phyloP scores from a whole-genome alignment of 2,329 filamentous ascomycete species.

The Biscogniauxia mediterranea region DNA sequence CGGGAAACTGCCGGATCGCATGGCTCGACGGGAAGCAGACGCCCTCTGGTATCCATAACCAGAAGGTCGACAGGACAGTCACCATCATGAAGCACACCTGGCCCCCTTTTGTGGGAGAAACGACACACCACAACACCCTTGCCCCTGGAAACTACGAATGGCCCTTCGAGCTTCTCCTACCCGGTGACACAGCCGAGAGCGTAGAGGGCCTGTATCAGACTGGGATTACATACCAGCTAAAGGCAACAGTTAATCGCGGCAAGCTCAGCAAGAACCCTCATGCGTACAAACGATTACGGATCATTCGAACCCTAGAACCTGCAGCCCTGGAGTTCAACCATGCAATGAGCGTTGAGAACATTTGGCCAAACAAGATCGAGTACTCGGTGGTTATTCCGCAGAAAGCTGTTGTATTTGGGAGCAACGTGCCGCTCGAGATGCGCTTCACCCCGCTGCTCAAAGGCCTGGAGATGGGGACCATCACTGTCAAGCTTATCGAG shows the following conservation, averaged over 20 bases:
- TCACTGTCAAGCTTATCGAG: constrained; percentile 79
- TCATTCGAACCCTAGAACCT: constrained; percentile 75
- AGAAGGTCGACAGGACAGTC: constrained; percentile 57
- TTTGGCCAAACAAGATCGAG: constrained; percentile 96
- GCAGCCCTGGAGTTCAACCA: constrained; percentile 77
- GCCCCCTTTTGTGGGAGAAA: constrained; percentile 61
- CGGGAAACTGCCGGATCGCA: constrained; percentile 67
- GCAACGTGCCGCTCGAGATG: constrained; percentile 80
- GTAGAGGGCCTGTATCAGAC: constrained; percentile 86
- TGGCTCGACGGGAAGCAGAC: constrained; percentile 50
- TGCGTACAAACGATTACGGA: constrained; percentile 73
- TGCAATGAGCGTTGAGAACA: constrained; percentile 93
- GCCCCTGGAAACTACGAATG: constrained; percentile 79
- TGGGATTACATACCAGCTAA: constrained; percentile 85
- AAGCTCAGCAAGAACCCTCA: constrained; percentile 87
- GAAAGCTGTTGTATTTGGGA: constrained; percentile 92
- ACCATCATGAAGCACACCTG: constrained; percentile 68
- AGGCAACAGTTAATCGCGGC: constrained; percentile 82
- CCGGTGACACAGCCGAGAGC: constrained; percentile 75
- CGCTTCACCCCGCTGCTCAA: constrained; percentile 86
- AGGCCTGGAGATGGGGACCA: constrained; percentile 79
- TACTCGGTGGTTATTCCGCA: constrained; percentile 92
- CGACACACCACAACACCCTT: constrained; percentile 56
- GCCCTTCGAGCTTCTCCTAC: constrained; percentile 73
- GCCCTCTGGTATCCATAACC: constrained; percentile 57